Evolutionary conservation across 2,329 filamentous ascomycete species (phyloP).

Genomic region (Aspergillus sp.): DNA sequence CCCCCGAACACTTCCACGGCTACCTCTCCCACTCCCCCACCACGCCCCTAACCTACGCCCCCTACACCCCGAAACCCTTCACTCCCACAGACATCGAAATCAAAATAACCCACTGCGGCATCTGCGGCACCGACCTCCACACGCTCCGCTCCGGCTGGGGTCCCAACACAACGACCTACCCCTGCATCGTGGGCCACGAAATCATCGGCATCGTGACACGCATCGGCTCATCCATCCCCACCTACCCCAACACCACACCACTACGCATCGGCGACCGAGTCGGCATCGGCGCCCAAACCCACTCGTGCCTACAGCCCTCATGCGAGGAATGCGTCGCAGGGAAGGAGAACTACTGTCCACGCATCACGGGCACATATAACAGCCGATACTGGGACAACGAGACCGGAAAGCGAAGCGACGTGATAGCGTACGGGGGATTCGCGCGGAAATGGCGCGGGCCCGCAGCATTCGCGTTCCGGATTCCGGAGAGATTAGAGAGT

Average conservation of each 20-base stretch:
- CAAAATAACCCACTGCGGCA: slow-evolving; percentile 65
- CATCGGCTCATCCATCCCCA: slow-evolving; percentile 49
- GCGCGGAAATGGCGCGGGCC: slow-evolving; percentile 58
- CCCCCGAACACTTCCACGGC: slow-evolving; percentile 38
- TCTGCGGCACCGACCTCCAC: slow-evolving; percentile 67
- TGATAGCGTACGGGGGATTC: slow-evolving; percentile 54
- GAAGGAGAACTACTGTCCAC: slow-evolving; percentile 44
- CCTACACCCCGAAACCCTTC: slow-evolving; percentile 45
- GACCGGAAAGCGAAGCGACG: not conserved
- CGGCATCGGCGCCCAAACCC: slow-evolving; percentile 63
- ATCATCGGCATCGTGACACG: slow-evolving; percentile 63
- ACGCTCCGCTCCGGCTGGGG: slow-evolving; percentile 56
- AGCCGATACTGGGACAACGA: slow-evolving; percentile 33
- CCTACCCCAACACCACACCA: slow-evolving; percentile 25
- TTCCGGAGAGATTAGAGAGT: slow-evolving; percentile 53
- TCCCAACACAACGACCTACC: slow-evolving; percentile 38
- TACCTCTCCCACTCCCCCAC: slow-evolving; percentile 43
- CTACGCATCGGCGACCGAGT: slow-evolving; percentile 66
- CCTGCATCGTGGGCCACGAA: slow-evolving; percentile 64
- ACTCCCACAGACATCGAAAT: slow-evolving; percentile 68
- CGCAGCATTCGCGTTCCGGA: slow-evolving; percentile 61
- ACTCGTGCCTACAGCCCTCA: slow-evolving; percentile 52
- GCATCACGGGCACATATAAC: slow-evolving; percentile 42
- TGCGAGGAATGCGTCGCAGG: slow-evolving; percentile 45
- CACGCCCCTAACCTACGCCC: slow-evolving; percentile 34